phyloP scores from a whole-genome alignment of 805 yeast genomes.

The Cyberlindnera xylosilytica region DNA sequence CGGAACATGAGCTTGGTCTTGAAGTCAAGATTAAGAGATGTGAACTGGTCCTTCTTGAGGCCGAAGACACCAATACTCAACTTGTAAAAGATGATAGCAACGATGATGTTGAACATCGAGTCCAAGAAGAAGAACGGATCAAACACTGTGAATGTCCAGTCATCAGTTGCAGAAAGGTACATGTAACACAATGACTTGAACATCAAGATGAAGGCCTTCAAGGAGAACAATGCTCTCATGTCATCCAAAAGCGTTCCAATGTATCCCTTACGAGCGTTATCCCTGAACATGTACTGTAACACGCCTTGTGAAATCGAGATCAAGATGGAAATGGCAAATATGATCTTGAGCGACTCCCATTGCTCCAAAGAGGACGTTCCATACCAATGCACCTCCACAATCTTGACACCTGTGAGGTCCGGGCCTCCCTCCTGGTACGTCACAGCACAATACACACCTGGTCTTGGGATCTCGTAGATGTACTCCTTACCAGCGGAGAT shows the following conservation, averaged over 20 bases:
- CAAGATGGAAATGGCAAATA: background rate
- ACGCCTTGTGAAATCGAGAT: conserved; percentile 1
- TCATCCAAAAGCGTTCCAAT: conserved; percentile 16
- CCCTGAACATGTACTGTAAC: conserved; percentile 6
- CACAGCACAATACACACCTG: conserved; percentile 13
- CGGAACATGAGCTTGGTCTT: conserved; percentile 4
- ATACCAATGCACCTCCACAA: conserved; percentile 6
- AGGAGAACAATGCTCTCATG: conserved; percentile 3
- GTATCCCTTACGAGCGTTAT: conserved; percentile 1
- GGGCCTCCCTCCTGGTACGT: conserved; percentile 16
- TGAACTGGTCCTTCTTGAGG: conserved; percentile 6
- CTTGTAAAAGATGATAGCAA: conserved; percentile 10
- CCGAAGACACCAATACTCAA: conserved; percentile 17
- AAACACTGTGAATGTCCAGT: background rate
- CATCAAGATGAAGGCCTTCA: background rate
- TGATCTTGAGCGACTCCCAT: conserved; percentile 5
- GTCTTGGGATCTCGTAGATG: background rate
- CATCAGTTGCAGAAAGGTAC: background rate
- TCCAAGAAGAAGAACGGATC: conserved; percentile 1
- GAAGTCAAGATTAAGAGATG: conserved; percentile 3
- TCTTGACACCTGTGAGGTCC: conserved; percentile 6
- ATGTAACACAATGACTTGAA: background rate
- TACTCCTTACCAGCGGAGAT: background rate
- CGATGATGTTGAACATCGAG: conserved; percentile 1
- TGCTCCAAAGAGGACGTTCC: conserved; percentile 9